Evolutionary conservation across 2,329 filamentous ascomycete genomes (phyloP).

Genomic region (Ophiostoma triangulosporum): DNA sequence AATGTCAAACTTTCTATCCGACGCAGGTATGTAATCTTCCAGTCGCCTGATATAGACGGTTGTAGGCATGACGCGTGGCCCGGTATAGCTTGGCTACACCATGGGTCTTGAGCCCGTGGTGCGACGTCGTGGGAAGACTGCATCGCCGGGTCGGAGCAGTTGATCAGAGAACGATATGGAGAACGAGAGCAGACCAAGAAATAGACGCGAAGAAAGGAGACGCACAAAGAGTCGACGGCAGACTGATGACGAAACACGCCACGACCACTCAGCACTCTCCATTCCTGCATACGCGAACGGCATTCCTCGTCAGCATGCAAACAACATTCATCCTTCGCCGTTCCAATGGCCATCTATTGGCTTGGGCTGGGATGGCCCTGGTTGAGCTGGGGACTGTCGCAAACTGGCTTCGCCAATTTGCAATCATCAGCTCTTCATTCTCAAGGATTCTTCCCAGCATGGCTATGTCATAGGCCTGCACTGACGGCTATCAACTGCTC

Average conservation of each 20-base stretch:
- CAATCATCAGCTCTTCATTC: too few relatives aligned
- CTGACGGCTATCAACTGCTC: neutral
- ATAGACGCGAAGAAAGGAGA: neutral
- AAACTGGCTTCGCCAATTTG: neutral
- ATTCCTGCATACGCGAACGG: neutral
- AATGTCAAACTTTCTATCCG: conserved; percentile 12
- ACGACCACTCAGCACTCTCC: neutral
- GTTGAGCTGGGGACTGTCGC: neutral
- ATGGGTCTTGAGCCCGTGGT: neutral
- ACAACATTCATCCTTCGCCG: neutral
- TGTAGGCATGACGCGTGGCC: conserved; percentile 8
- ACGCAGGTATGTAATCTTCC: conserved; percentile 9
- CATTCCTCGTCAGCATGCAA: neutral
- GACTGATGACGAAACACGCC: neutral
- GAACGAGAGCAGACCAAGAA: neutral
- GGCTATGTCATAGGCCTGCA: neutral
- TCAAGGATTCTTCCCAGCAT: neutral
- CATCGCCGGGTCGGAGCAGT: neutral
- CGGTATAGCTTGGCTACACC: conserved; percentile 2
- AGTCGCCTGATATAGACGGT: neutral
- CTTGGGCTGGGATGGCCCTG: neutral
- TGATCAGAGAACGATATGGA: neutral
- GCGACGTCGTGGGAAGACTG: neutral
- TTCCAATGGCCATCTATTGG: neutral
- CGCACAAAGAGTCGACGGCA: neutral